These are phyloP conservation scores for Ilex asprella DNA, from an alignment of 257 asterid genomes.

Conservation along the genomic window DNA sequence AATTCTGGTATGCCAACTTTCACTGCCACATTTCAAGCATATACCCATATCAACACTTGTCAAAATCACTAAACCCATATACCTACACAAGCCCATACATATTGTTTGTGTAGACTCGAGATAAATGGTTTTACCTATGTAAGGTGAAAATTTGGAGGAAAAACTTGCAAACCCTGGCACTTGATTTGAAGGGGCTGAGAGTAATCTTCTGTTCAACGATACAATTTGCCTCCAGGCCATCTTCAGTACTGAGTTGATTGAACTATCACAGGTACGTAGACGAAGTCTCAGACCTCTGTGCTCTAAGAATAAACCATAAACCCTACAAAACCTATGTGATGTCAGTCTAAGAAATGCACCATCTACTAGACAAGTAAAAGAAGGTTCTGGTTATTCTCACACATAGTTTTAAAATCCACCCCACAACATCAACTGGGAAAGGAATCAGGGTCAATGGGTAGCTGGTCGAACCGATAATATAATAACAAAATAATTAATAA, in stretches of 20 bases:
- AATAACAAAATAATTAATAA: no score
- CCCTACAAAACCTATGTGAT: no score
- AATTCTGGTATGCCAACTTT: conserved; percentile 90
- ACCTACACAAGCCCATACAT: not conserved
- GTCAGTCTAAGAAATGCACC: no score
- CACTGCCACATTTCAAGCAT: conserved; percentile 25
- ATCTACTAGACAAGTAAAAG: no score
- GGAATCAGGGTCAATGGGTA: no score
- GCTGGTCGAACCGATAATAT: no score
- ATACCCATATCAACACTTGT: not conserved
- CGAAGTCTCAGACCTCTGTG: no score
- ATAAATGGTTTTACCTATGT: conserved; percentile 27
- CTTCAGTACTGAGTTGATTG: not conserved
- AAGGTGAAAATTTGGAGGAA: conserved; percentile 48
- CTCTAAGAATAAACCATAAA: no score
- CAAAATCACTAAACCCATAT: not conserved
- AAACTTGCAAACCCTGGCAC: conserved; percentile 30
- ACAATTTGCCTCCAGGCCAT: conserved; percentile 49
- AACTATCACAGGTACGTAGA: no score
- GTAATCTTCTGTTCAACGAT: conserved; percentile 14
- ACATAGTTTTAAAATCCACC: no score
- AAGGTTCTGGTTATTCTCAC: no score
- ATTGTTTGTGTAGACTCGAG: not conserved
- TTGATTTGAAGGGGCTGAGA: conserved; percentile 13
- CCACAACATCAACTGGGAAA: no score